A percentile compares a stretch with the other conserved stretches of the same genome.
phyloP scores from a whole-genome alignment of 331 rosid genomes.

The Arachis monticola region DNA sequence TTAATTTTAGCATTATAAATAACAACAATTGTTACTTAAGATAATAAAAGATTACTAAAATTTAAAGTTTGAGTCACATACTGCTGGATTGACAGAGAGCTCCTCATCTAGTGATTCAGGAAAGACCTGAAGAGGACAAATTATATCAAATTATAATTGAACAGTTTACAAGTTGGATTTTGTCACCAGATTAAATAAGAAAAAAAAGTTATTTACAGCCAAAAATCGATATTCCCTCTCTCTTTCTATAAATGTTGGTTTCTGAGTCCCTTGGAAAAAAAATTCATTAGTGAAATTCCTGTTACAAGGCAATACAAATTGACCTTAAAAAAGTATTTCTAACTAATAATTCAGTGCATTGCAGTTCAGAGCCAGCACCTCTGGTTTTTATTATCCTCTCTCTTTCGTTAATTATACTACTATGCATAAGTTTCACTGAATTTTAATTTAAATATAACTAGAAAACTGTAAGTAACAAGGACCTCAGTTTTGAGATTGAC shows the following conservation, averaged over 20 bases:
- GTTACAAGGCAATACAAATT: too few species aligned
- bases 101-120: slow-evolving; percentile 78
- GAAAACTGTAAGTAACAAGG: slow-evolving; percentile 30
- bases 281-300: background rate
- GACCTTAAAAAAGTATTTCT: too few species aligned
- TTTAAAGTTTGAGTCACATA: slow-evolving; percentile 45
- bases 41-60: background rate
- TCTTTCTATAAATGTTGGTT: slow-evolving; percentile 78
- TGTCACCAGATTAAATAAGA: background rate
- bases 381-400: slow-evolving; percentile 46
- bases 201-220: slow-evolving; percentile 52
- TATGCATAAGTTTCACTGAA: too few species aligned
- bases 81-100: slow-evolving; percentile 63
- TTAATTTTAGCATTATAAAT: too few species aligned
- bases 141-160: background rate
- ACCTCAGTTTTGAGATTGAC: too few species aligned
- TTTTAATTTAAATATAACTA: too few species aligned
- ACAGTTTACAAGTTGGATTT: slow-evolving; percentile 6
- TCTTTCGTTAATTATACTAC: too few species aligned
- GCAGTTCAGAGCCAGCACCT: slow-evolving; percentile 49
- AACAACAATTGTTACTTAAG: background rate
- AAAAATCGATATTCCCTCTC: slow-evolving; percentile 79
- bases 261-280: slow-evolving; percentile 47
- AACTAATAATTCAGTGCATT: background rate
- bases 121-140: slow-evolving; percentile 45